Percentiles rank a stretch among this genome's conserved stretches.
These are phyloP conservation scores for Chlamydomonas eustigma DNA, from an alignment of 139 green algal genomes.

Conservation along the genomic window DNA sequence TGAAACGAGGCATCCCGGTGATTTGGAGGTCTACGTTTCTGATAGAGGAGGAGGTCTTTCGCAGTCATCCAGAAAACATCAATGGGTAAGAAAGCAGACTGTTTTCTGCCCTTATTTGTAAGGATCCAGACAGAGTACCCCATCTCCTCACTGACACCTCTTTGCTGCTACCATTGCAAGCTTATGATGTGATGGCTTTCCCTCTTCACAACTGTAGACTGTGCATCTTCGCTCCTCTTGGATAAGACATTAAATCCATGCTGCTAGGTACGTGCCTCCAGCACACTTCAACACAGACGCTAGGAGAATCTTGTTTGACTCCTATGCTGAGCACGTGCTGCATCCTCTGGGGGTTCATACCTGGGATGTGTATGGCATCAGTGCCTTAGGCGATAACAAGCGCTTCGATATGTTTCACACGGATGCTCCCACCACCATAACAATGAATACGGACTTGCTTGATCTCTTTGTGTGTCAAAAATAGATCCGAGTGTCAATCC, in stretches of 20 bases:
- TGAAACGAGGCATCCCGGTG: neutral
- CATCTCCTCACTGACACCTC: neutral
- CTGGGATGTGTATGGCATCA: conserved; percentile 5
- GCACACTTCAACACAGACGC: conserved; percentile 12
- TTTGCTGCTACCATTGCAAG: neutral
- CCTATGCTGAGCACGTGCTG: conserved; percentile 5
- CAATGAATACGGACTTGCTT: conserved; percentile 9
- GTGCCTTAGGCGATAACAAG: neutral
- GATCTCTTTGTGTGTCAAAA: conserved; percentile 3
- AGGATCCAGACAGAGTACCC: neutral
- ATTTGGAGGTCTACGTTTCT: neutral
- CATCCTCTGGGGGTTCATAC: neutral
- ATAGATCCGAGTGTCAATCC: too few relatives aligned
- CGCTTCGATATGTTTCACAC: neutral
- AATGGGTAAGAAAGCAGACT: neutral
- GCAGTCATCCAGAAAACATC: neutral
- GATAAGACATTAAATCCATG: neutral
- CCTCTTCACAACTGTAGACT: neutral
- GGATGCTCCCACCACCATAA: neutral
- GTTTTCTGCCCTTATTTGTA: too few relatives aligned
- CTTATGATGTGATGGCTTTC: neutral
- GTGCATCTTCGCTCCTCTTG: neutral
- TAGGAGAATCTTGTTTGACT: conserved; percentile 2
- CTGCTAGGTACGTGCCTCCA: neutral
- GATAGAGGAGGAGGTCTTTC: neutral